Evolutionary conservation across 164 flowering plant genomes (phyloP).

Genomic region (Sextonia rubra): DNA sequence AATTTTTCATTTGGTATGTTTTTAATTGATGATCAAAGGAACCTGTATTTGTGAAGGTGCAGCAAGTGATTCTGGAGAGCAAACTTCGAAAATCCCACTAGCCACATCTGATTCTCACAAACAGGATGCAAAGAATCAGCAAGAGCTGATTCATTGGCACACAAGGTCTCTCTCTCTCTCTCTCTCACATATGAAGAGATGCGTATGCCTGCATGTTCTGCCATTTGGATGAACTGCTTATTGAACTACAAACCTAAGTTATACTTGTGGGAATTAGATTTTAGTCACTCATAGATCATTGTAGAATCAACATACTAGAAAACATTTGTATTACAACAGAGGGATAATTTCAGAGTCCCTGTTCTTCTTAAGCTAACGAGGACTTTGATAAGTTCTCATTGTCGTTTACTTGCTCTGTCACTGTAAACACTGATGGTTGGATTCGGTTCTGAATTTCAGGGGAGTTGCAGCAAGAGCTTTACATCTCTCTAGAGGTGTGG

Average conservation of each 20-base stretch:
- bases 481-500: conserved; percentile 97
- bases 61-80: conserved; percentile 56
- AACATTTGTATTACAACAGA: too few relatives aligned
- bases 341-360: too few relatives aligned
- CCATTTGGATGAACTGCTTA: background rate
- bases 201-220: too few relatives aligned
- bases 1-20: background rate
- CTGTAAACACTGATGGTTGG: background rate
- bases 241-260: background rate
- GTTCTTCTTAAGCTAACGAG: too few relatives aligned
- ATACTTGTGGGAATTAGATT: background rate
- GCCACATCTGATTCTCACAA: conserved; percentile 54
- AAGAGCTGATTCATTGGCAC: conserved; percentile 91
- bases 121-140: conserved; percentile 66
- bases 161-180: conserved; percentile 43
- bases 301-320: too few relatives aligned
- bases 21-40: conserved; percentile 5
- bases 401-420: too few relatives aligned
- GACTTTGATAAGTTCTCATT: too few relatives aligned
- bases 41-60: conserved; percentile 27
- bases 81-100: conserved; percentile 41
- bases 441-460: conserved; percentile 33
- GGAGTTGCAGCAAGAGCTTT: conserved; percentile 99
- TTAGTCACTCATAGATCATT: background rate
- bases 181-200: too few relatives aligned